Conservation (phyloP, 768 basidiomycete genomes). For the Russula abietina region DNA sequence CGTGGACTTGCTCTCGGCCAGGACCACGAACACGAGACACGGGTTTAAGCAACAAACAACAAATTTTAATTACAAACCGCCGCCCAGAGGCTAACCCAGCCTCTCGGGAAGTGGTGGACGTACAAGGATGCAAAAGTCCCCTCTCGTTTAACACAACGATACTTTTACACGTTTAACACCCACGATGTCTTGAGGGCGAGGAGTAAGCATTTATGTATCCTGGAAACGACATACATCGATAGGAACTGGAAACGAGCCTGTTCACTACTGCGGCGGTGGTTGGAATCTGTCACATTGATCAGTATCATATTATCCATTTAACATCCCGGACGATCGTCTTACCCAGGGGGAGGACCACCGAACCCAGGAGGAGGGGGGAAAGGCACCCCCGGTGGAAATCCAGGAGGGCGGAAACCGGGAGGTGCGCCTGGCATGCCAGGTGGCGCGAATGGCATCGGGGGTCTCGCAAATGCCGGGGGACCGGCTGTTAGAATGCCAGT, state of each 20-base stretch:
- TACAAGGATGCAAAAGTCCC: neutral
- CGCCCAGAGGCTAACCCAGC: neutral
- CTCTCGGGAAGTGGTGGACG: neutral
- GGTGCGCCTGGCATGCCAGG: slow-evolving; percentile 86
- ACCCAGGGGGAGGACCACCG: slow-evolving; percentile 84
- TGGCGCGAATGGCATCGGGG: slow-evolving; percentile 57
- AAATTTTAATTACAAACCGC: neutral
- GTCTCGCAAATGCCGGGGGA: slow-evolving; percentile 54
- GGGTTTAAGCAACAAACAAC: neutral
- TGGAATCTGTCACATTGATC: slow-evolving; percentile 37
- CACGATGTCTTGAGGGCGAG: slow-evolving; percentile 1
- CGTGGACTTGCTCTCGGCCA: slow-evolving; percentile 4
- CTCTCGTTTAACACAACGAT: slow-evolving; percentile 10
- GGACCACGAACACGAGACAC: slow-evolving; percentile 3
- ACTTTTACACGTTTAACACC: slow-evolving; percentile 14
- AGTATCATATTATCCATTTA: neutral
- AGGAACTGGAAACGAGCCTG: neutral
- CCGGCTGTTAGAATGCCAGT: slow-evolving; percentile 41
- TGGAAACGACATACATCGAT: slow-evolving; percentile 6
- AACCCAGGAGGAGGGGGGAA: slow-evolving; percentile 81
- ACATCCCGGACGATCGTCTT: slow-evolving; percentile 29
- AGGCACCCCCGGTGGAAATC: slow-evolving; percentile 75
- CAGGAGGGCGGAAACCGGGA: slow-evolving; percentile 78
- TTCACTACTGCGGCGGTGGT: slow-evolving; percentile 40
- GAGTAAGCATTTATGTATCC: neutral